phyloP scores from a whole-genome alignment of 2,329 filamentous ascomycete genomes.

The Arthroderma sp. region DNA sequence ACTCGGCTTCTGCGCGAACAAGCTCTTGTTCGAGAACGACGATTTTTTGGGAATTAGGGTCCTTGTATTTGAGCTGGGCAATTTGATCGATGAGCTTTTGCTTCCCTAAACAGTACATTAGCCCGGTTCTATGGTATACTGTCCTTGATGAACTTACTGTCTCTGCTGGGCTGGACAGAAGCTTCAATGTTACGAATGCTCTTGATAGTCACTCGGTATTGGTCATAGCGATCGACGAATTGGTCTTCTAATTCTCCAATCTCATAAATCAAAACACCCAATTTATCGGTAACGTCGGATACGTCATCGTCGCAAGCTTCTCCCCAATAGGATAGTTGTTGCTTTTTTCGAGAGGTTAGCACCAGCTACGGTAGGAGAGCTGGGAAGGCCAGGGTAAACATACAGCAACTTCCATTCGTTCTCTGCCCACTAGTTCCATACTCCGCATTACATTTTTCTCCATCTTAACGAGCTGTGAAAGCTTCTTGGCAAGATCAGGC shows the following conservation, averaged over 20 bases:
- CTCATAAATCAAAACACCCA: conserved; percentile 94
- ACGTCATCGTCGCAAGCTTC: conserved; percentile 94
- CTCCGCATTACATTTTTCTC: conserved; percentile 99
- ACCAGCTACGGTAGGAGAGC: neutral
- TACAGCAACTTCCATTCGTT: conserved; percentile 98
- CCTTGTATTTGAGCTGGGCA: conserved; percentile 98
- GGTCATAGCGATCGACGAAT: conserved; percentile 96
- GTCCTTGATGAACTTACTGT: conserved; percentile 52
- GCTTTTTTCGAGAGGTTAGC: conserved; percentile 44
- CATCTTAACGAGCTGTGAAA: conserved; percentile 98
- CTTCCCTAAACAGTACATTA: conserved; percentile 51
- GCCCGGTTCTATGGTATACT: neutral
- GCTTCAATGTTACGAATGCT: conserved; percentile 98
- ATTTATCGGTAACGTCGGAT: conserved; percentile 96
- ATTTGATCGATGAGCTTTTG: conserved; percentile 99
- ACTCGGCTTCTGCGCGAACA: conserved; percentile 94
- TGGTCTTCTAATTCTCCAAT: conserved; percentile 97
- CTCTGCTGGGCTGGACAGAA: conserved; percentile 92
- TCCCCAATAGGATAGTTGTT: conserved; percentile 98
- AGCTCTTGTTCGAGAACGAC: conserved; percentile 97
- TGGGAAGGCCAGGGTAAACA: conserved; percentile 24
- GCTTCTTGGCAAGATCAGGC: conserved; percentile 90
- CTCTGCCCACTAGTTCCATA: conserved; percentile 83
- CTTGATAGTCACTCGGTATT: conserved; percentile 98
- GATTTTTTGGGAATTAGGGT: conserved; percentile 94